Base-by-base conservation (phyloP, 164 flowering plant species). In the Piper betle region DNA sequence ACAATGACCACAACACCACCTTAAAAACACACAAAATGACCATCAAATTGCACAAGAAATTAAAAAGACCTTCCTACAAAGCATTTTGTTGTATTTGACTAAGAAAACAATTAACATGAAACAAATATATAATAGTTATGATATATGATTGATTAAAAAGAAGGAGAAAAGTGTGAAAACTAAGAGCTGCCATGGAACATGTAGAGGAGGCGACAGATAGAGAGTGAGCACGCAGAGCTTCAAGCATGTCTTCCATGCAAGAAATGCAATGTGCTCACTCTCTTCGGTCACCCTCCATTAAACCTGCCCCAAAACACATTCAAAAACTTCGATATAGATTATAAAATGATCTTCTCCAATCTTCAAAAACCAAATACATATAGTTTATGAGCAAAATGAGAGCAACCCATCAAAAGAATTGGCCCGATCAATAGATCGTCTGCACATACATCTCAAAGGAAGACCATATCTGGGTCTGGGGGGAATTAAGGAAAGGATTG, bases 221-320 rank as follows among this genome's bases (percentile, higher is more conserved):
- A 83, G 79, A 65, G 82, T 66, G 71, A 80, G 87, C 84, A 83
- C 87, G 67, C 83, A 79, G 41, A 74, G 79, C 78, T 73, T 81
- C 86, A 62, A 77, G 82, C 86, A 79, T 75, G 77, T 57, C 70
- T 53, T 46, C 48, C 80, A 75, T 76, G 80, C 83, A 69, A 73
- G 83, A 79, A 77, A 48, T 48, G 56, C 57, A 50, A 52, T 65
- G 68, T 58, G 62, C 57, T 64, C 67, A 48, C 67, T 64, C 67
- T 64, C 67, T 64, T 58, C 68, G 52, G 52, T 58, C 62, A 52
- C 62, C 68, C n/a, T 39, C 5, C 58, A 20, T n/a, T n/a, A 6
- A 39, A 39, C 18, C 40, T 57, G 39, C 12, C n/a, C 2, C 39
- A 58, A 5, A 38, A n/a, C 57, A 53, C 37, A 39, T 16, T 9